These are phyloP conservation scores for Candida silvatica DNA, from an alignment of 805 yeast genomes.

Conservation along the genomic window DNA sequence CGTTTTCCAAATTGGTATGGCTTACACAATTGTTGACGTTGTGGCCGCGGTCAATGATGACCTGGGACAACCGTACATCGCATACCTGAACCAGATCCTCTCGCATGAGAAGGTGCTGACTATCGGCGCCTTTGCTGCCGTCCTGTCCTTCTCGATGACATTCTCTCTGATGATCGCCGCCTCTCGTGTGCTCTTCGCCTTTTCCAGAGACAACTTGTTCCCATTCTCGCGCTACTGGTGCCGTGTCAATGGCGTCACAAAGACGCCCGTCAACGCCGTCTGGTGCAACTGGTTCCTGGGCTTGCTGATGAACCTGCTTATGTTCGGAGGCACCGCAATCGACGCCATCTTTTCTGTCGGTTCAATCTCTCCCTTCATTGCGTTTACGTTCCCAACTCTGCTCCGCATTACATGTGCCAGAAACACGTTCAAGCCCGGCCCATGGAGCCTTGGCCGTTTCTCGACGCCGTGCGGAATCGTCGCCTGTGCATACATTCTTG, in stretches of 20 bases:
- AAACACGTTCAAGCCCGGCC: conserved; percentile 50
- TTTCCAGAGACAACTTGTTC: conserved; percentile 60
- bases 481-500: conserved; percentile 38
- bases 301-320: conserved; percentile 45
- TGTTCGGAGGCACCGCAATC: conserved; percentile 58
- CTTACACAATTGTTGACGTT: conserved; percentile 51
- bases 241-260: conserved; percentile 39
- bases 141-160: conserved; percentile 42
- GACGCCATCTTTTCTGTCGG: conserved; percentile 70
- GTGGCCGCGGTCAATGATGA: conserved; percentile 37
- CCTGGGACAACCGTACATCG: conserved; percentile 53
- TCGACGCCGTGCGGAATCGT: conserved; percentile 38
- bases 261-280: conserved; percentile 60
- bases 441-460: conserved; percentile 53
- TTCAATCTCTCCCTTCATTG: conserved; percentile 59
- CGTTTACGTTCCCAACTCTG: conserved; percentile 57
- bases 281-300: conserved; percentile 50
- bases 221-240: conserved; percentile 46
- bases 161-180: conserved; percentile 54
- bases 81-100: conserved; percentile 44
- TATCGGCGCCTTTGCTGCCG: conserved; percentile 34
- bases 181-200: conserved; percentile 58
- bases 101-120: conserved; percentile 31
- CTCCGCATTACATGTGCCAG: conserved; percentile 49
- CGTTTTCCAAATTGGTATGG: conserved; percentile 48